Base-by-base conservation (phyloP, 495 filamentous ascomycete species). In the Beverwykella pulmonaria region DNA sequence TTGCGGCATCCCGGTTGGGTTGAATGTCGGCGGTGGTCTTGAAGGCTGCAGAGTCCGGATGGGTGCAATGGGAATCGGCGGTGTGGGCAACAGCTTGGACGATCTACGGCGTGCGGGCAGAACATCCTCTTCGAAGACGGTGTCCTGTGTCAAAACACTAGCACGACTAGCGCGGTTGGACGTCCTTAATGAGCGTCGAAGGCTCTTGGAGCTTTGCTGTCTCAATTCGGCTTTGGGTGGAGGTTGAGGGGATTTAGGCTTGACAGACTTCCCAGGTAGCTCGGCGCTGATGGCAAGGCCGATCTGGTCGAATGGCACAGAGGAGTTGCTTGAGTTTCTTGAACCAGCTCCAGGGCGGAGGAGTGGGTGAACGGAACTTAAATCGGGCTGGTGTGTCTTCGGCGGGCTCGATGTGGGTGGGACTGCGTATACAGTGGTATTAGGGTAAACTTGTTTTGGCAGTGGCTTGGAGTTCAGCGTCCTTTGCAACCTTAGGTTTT, bases 61-160 rank as follows among this genome's bases (percentile, higher is more conserved):
- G 15, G 69, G 69, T 30, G 60, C 60, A 44, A 71, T 65, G 0
- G 69, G 65, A 20, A 65, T 41, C 12, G 61, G 60, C 17, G 69
- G 69, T 8, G 49, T 59, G 1, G 60, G 64, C 30, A 63, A 32
- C 8, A 68, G 20, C 34, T 29, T 57, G 0, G 63, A 67, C 2
- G 65, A 68, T 41, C 63, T 49, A 2, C 66, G 66, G 22, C 65
- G 53, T 17, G 60, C 65, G 0, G 39, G 23, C 6, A 50, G 34
- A 8, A 25, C 30, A 20, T 72, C 70, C 59, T 72, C 70, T 59
- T 72, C 70, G 36, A 72, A 72, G n/a, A 72, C 55, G 1, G 70
- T 72, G 15, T 58, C 63, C 30, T 69, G 67, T 12, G 61, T 72
- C 4, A 69, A 9, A 17, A 57, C 58, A 53, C 61, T 69, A 23